These are phyloP conservation scores for Nymphaea thermarum DNA, from an alignment of 164 flowering plant species.

Conservation along the genomic window DNA sequence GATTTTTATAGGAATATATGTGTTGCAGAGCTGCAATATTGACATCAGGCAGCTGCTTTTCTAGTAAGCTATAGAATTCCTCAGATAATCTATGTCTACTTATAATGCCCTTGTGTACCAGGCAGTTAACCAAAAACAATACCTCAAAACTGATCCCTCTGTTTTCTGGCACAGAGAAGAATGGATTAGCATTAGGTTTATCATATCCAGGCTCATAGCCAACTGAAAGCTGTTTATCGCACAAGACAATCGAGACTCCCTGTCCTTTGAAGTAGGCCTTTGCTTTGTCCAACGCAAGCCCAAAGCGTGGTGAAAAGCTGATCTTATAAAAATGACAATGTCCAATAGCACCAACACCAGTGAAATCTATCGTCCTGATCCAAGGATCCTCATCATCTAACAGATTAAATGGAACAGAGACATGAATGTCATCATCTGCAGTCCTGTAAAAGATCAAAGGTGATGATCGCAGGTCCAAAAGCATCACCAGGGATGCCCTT, in stretches of 20 bases:
- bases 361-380: constrained; percentile 91
- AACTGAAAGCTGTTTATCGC: constrained; percentile 16
- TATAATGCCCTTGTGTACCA: constrained; percentile 64
- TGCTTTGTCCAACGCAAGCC: constrained; percentile 31
- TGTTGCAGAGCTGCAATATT: constrained; percentile 55
- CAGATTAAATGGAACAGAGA: constrained; percentile 52
- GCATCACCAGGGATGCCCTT: constrained; percentile 17
- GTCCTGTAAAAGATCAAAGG: constrained; percentile 73
- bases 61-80: constrained; percentile 46
- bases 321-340: constrained; percentile 57
- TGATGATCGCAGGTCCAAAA: constrained; percentile 62
- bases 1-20: constrained; percentile 42
- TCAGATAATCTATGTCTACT: constrained; percentile 64
- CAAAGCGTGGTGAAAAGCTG: constrained; percentile 52
- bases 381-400: constrained; percentile 95
- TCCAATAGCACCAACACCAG: constrained; percentile 69
- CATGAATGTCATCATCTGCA: constrained; percentile 78
- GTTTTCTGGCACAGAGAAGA: constrained; percentile 39
- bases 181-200: constrained; percentile 26
- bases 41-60: constrained; percentile 36
- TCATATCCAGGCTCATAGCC: constrained; percentile 63
- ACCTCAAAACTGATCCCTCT: constrained; percentile 49
- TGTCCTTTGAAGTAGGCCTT: constrained; percentile 33
- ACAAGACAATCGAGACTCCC: constrained; percentile 25
- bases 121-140: constrained; percentile 65